Evolutionary conservation across 1,284 basidiomycete species (phyloP), one percentile per base, ranked within the genome.

Genomic region (Pterula multifida): DNA sequence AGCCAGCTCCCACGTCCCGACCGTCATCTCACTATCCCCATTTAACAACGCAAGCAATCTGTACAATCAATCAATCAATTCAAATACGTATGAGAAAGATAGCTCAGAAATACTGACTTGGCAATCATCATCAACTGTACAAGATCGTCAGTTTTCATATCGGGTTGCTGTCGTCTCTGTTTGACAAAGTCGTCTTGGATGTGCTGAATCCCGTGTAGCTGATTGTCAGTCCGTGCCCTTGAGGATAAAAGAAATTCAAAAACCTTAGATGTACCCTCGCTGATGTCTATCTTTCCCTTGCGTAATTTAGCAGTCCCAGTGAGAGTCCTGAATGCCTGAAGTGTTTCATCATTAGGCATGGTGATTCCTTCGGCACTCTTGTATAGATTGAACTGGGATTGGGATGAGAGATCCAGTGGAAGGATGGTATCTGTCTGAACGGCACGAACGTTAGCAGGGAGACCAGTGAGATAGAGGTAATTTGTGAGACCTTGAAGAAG

Each of bases 111-210:
- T 32, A 60, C 70, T 50, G 45, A 85, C 84, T 78, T 78, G 21
- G 83, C 76, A 15, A 84, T 60, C 26, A 73, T 71, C 74, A 87
- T 82, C 51, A 73, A 66, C 48, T 72, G 72, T 49, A 83, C 72
- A 44, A 88, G 67, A 55, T 81, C 75, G 21, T 85, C 77, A 0
- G 78, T 64, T 17, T 79, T 78, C 26, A 77, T 57, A 0, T 62
- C 61, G 19, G 57, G 61, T 52, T 73, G 65, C 56, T 59, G 60
- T 58, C 76, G 73, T 47, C 85, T 68, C 54, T 78, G 71, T 42
- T 63, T 65, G 4, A 89, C 82, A 59, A 88, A 90, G 55, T 87
- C 82, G 3, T 78, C 69, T 68, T 88, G 81, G 25, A 90, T 83
- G 55, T 79, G 65, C 84, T 88, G 52, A 15, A n/a, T n/a, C n/a